Conservation (phyloP, 2,329 filamentous ascomycete genomes). For the Aspergillus piperis region DNA sequence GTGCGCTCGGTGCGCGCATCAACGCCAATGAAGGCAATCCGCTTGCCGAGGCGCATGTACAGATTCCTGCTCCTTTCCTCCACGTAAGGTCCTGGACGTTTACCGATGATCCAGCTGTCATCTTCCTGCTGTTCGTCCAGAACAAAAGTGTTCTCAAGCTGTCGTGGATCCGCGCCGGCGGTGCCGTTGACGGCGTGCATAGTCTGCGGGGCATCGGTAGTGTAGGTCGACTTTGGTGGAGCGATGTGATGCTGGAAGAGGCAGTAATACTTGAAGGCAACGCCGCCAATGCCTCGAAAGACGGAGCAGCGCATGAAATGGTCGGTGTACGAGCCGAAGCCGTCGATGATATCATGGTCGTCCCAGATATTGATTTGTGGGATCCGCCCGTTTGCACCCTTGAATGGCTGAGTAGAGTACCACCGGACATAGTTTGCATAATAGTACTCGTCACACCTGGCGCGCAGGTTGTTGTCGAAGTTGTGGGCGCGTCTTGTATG, state of each 20-base stretch:
- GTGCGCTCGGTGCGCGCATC: conserved; percentile 73
- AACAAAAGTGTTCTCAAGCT: conserved; percentile 75
- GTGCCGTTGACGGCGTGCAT: conserved; percentile 52
- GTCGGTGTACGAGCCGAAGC: conserved; percentile 66
- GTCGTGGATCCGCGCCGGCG: conserved; percentile 64
- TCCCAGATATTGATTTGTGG: conserved; percentile 68
- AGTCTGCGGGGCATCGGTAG: conserved; percentile 67
- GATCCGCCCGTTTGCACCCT: conserved; percentile 62
- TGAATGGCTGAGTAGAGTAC: conserved; percentile 70
- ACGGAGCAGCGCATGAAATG: conserved; percentile 67
- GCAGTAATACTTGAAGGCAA: conserved; percentile 62
- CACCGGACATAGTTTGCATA: conserved; percentile 63
- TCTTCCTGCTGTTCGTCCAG: conserved; percentile 60
- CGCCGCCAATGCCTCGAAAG: conserved; percentile 65
- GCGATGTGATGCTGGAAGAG: conserved; percentile 76
- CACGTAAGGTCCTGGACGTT: conserved; percentile 68
- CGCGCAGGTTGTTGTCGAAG: conserved; percentile 66
- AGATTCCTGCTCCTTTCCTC: conserved; percentile 62
- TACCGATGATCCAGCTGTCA: conserved; percentile 75
- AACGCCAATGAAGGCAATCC: conserved; percentile 64
- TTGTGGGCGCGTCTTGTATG: conserved; percentile 60
- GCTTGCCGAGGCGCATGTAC: conserved; percentile 64
- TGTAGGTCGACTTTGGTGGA: conserved; percentile 82
- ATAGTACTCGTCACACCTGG: conserved; percentile 62
- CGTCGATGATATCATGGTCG: conserved; percentile 67